Conservation (phyloP, 192 early-diverging fungal genomes). For the Tieghemiomyces parasiticus region DNA sequence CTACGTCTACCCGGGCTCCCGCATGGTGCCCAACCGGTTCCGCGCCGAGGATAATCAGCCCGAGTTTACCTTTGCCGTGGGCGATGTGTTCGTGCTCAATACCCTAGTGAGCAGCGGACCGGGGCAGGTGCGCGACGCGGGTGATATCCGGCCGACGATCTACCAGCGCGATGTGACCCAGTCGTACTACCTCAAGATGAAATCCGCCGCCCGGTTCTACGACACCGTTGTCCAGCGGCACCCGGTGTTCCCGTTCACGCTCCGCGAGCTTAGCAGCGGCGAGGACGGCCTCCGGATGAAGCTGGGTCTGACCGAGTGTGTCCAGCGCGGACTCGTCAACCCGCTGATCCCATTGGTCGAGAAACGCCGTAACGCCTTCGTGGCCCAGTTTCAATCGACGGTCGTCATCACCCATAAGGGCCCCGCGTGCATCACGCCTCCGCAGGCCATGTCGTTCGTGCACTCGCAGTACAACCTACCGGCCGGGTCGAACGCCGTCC, state of each 20-base stretch:
- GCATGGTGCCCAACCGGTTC: conserved; percentile 36
- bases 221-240: conserved; percentile 35
- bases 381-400: conserved; percentile 65
- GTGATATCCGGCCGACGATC: conserved; percentile 37
- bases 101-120: conserved; percentile 48
- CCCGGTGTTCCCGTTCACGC: conserved; percentile 65
- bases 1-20: conserved; percentile 50
- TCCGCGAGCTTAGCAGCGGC: conserved; percentile 28
- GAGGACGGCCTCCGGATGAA: conserved; percentile 16
- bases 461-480: conserved; percentile 49
- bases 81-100: conserved; percentile 59
- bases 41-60: conserved; percentile 36
- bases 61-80: conserved; percentile 52
- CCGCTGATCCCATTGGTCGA: conserved; percentile 46
- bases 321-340: conserved; percentile 42
- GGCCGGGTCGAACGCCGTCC: conserved; percentile 20
- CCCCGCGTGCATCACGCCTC: conserved; percentile 48
- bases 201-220: conserved; percentile 42
- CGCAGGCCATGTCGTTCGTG: conserved; percentile 58
- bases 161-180: conserved; percentile 59
- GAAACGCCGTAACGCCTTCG: conserved; percentile 27
- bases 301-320: conserved; percentile 55
- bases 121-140: conserved; percentile 34
- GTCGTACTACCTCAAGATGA: conserved; percentile 54
- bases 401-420: conserved; percentile 42